Conservation (phyloP, 805 yeast genomes). For the Yamadazyma sp. region DNA sequence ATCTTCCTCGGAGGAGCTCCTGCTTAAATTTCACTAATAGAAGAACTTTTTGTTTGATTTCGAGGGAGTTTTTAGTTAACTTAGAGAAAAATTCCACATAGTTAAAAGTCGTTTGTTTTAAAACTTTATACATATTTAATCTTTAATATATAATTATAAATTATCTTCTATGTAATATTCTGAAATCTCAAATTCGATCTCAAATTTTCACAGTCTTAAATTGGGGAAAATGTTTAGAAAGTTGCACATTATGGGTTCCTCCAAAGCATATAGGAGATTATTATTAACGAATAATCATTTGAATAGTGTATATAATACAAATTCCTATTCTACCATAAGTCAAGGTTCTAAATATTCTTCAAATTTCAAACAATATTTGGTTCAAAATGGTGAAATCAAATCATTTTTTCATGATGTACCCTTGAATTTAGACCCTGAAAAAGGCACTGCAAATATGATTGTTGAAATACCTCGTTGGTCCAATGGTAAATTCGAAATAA, state of each 20-base stretch:
- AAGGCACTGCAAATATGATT: slow-evolving; percentile 43
- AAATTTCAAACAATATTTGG: slow-evolving; percentile 42
- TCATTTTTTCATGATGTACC: slow-evolving; percentile 78
- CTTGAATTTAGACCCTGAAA: slow-evolving; percentile 40
- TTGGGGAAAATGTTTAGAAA: too few species aligned
- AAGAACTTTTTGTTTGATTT: too few species aligned
- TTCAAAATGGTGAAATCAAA: slow-evolving; percentile 43
- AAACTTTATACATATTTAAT: too few species aligned
- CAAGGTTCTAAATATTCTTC: slow-evolving; percentile 36
- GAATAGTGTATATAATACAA: not conserved
- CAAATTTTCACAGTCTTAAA: too few species aligned
- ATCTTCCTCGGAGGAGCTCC: slow-evolving; percentile 29
- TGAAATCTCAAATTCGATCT: too few species aligned
- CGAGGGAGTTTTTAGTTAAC: too few species aligned
- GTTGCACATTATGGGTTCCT: not conserved
- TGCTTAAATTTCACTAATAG: too few species aligned
- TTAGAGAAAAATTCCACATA: too few species aligned
- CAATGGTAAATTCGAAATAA: slow-evolving; percentile 80
- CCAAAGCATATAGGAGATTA: slow-evolving; percentile 1
- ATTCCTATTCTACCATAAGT: slow-evolving; percentile 6
- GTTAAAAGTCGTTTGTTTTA: too few species aligned
- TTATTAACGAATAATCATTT: slow-evolving; percentile 7
- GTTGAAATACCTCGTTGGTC: slow-evolving; percentile 62
- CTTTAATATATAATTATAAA: too few species aligned
- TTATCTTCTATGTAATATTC: too few species aligned